Evolutionary conservation across 306 rosid species (phyloP), one percentile per base, ranked within the genome.

Genomic region (Rosa rugosa): DNA sequence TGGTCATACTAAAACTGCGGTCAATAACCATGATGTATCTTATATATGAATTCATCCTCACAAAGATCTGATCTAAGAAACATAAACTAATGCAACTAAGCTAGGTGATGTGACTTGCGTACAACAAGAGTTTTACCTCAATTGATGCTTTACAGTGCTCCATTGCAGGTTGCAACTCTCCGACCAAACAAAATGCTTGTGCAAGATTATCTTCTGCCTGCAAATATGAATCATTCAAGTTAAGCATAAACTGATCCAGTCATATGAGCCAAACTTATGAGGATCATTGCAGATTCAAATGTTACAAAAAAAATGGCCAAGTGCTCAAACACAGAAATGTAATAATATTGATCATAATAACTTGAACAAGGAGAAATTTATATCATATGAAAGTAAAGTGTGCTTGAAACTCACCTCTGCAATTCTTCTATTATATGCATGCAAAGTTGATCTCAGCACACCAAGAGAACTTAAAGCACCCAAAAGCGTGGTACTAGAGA

Each of bases 151-250:
- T 89, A 80, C 97, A 90, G 79, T 90, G 97, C 78, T 83, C 83
- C 72, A 70, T 72, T 71, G 94, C 88, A 67, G 69, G 72, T 69
- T 84, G 82, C 44, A 89, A 78, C 41, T 94, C 89, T 76, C 94
- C 94, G 27, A 80, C 63, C 79, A 78, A 82, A 87, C 90, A 89
- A 83, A 87, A 88, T 45, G 96, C 98, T 84, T 88, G 93, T 18
- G 98, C 93, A 67, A 94, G 85, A 82, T 74, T 87, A 87, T 94
- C 98, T 87, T 94, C 96, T 46, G 80, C 97, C 98, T 94, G 87
- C 88, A 77, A 74, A 77, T 78, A 78, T 46, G 71, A 71, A 80
- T 80, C 69, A 74, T 66, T 60, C 42, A 34, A 79, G 67, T 64
- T 31, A 14, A 53, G 11, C 17, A 51, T 50, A 8, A 62, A 6